phyloP scores from a whole-genome alignment of 73 alveolate genomes.

The Paramecium primaurelia region DNA sequence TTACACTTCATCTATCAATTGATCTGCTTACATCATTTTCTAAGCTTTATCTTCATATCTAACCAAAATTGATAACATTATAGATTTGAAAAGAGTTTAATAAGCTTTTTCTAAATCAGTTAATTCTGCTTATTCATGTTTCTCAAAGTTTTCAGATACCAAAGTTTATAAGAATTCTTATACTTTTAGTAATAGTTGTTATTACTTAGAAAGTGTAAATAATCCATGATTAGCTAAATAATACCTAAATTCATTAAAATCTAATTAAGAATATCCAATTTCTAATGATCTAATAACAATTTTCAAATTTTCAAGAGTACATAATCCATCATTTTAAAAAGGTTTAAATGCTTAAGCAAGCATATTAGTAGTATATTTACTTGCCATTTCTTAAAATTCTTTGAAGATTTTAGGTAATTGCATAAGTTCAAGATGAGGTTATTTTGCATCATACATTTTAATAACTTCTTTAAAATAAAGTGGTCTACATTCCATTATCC shows the following conservation, averaged over 20 bases:
- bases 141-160: background rate
- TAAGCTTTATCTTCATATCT: background rate
- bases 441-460: background rate
- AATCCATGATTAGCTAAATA: background rate
- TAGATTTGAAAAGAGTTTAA: background rate
- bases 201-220: background rate
- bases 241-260: slow-evolving; percentile 14
- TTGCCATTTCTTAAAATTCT: background rate
- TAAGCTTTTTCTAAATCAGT: slow-evolving; percentile 19
- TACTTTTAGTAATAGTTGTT: background rate
- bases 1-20: slow-evolving; percentile 8
- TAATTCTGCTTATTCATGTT: background rate
- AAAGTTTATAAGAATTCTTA: background rate
- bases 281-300: background rate
- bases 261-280: background rate
- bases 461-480: background rate
- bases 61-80: background rate
- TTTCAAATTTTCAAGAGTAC: background rate
- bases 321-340: background rate
- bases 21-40: background rate
- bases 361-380: background rate
- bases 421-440: background rate
- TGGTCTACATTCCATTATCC: slow-evolving; percentile 22
- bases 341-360: background rate
- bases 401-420: slow-evolving; percentile 6